Evolutionary conservation across 2,329 filamentous ascomycete species (phyloP).

Genomic region (Thielaviopsis punctulata): DNA sequence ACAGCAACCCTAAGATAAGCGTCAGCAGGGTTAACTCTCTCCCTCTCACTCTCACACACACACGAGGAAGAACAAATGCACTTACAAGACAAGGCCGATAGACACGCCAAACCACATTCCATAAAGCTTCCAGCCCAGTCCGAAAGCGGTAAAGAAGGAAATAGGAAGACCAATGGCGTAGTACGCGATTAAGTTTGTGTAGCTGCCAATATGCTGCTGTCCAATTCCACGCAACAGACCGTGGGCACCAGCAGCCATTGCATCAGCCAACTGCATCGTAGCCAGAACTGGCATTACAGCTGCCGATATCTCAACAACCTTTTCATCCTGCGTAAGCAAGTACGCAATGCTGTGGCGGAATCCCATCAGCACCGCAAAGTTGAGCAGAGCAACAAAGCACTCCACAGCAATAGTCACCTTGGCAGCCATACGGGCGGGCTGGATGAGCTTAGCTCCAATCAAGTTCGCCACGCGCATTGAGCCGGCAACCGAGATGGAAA

Average conservation of each 20-base stretch:
- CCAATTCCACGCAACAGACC: conserved; percentile 77
- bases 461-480: conserved; percentile 83
- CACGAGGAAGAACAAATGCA: conserved; percentile 11
- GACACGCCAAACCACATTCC: conserved; percentile 72
- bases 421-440: conserved; percentile 65
- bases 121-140: conserved; percentile 54
- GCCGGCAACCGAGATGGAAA: conserved; percentile 74
- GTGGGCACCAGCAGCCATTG: conserved; percentile 60
- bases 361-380: conserved; percentile 49
- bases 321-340: conserved; percentile 59
- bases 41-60: no score
- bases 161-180: conserved; percentile 76
- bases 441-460: conserved; percentile 69
- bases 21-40: conserved; percentile 11
- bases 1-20: conserved; percentile 25
- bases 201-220: conserved; percentile 76
- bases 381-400: conserved; percentile 58
- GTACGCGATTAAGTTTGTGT: conserved; percentile 72
- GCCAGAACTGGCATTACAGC: conserved; percentile 63
- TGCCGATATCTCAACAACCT: conserved; percentile 52
- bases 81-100: conserved; percentile 48
- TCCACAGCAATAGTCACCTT: conserved; percentile 56
- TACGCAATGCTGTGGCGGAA: conserved; percentile 58
- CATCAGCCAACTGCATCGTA: conserved; percentile 80
- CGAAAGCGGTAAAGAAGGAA: conserved; percentile 63